A percentile compares a stretch with the other conserved stretches of the same genome.
Conservation (phyloP, 176 grass and related monocot species). For the Themeda triandra region DNA sequence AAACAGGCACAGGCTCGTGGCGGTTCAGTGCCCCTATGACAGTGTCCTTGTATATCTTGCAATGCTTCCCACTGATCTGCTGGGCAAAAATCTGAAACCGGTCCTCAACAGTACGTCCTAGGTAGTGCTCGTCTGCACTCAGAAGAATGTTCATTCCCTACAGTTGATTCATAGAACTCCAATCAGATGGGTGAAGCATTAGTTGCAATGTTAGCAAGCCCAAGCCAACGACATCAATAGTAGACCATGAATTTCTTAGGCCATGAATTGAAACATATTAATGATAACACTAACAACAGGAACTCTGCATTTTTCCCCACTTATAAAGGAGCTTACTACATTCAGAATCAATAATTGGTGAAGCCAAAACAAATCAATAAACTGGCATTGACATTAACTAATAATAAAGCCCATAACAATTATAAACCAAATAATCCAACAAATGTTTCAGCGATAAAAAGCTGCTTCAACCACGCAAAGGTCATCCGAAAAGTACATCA, state of each 20-base stretch:
- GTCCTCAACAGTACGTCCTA: conserved; percentile 57
- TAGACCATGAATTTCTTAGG: neutral
- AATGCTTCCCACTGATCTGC: conserved; percentile 64
- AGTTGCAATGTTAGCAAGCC: neutral
- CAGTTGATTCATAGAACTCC: neutral
- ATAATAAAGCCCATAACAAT: neutral
- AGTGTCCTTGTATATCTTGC: conserved; percentile 73
- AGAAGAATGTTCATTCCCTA: conserved; percentile 87
- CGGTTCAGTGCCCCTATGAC: conserved; percentile 37
- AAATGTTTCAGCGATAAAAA: neutral
- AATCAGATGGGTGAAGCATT: conserved; percentile 21
- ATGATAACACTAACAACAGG: neutral
- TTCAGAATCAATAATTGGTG: neutral
- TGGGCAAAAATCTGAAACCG: conserved; percentile 49
- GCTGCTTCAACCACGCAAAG: neutral
- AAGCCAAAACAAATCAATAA: neutral
- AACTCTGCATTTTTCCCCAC: neutral
- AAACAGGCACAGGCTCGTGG: conserved; percentile 41
- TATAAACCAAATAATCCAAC: neutral
- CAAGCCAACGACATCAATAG: neutral
- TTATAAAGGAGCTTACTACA: neutral
- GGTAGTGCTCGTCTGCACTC: conserved; percentile 65
- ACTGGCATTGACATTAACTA: neutral
- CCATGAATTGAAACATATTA: neutral
- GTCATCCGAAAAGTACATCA: neutral